Conservation (phyloP, 306 rosid species). For the Malus sylvestris region DNA sequence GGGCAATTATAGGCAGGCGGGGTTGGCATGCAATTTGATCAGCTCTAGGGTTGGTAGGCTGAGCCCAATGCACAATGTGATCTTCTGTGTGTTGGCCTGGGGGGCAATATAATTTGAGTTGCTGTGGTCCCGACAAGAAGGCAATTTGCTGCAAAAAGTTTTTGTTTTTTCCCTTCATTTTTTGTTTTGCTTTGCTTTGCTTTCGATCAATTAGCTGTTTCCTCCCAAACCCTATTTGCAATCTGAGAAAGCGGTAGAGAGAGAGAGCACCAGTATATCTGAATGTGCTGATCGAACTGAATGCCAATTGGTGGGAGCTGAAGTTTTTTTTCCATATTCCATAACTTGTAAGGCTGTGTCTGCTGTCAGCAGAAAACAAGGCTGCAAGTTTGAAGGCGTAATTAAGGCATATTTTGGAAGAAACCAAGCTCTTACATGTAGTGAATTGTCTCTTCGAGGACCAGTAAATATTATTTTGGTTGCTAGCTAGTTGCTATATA, state of each 20-base stretch:
- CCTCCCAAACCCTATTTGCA: neutral
- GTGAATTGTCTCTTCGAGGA: slow-evolving; percentile 34
- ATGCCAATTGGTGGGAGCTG: neutral
- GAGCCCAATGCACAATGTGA: neutral
- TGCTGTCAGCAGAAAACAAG: neutral
- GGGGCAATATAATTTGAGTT: neutral
- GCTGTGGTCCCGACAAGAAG: neutral
- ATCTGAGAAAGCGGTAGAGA: slow-evolving; percentile 10
- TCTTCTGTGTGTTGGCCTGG: neutral
- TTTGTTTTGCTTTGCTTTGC: neutral
- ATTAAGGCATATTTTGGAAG: slow-evolving; percentile 6
- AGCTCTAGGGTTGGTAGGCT: neutral
- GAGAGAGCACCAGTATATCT: too few relatives aligned
- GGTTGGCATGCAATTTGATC: neutral
- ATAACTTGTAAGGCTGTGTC: neutral
- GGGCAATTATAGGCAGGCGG: neutral
- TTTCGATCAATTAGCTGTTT: neutral
- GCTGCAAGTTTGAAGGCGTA: slow-evolving; percentile 7
- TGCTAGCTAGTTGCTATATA: neutral
- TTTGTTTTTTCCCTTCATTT: too few relatives aligned
- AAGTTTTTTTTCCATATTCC: neutral
- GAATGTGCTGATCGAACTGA: neutral
- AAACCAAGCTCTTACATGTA: neutral
- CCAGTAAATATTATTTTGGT: slow-evolving; percentile 20
- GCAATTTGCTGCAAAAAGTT: neutral